Percentiles rank a stretch among this genome's conserved stretches.
Conservation (phyloP, 441 rosid genomes). For the Aquilaria agallochum region DNA sequence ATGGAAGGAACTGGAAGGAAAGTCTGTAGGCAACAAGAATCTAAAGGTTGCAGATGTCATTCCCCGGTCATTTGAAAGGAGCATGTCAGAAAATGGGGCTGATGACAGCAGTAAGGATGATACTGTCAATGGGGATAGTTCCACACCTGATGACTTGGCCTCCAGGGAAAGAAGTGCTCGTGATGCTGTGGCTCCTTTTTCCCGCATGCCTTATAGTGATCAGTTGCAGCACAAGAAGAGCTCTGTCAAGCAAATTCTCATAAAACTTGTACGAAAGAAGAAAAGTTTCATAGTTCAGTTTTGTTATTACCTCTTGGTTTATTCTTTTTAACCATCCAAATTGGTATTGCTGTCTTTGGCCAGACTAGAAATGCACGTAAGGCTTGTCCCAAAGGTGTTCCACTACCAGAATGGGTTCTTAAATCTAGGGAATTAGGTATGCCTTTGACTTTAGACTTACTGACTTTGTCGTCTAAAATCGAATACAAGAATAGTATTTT, state of each 20-base stretch:
- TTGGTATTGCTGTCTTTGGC: constrained; percentile 17
- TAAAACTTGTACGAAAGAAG: constrained; percentile 50
- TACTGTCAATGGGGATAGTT: constrained; percentile 26
- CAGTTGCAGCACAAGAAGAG: constrained; percentile 74
- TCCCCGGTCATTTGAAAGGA: constrained; percentile 60
- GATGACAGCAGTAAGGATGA: constrained; percentile 30
- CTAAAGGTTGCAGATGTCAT: constrained; percentile 74
- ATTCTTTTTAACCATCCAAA: constrained; percentile 22
- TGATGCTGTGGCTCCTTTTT: constrained; percentile 84
- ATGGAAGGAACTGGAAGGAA: constrained; percentile 69
- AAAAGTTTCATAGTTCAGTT: constrained; percentile 7
- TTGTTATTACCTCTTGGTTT: neutral
- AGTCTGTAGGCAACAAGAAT: constrained; percentile 51
- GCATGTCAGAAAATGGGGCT: constrained; percentile 36
- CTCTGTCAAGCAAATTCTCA: constrained; percentile 54
- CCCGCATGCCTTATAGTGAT: constrained; percentile 53
- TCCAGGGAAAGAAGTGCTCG: constrained; percentile 54
- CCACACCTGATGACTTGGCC: constrained; percentile 21
- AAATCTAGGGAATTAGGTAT: constrained; percentile 80
- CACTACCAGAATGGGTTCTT: constrained; percentile 84
- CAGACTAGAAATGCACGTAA: constrained; percentile 92
- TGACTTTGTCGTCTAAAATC: too few species aligned
- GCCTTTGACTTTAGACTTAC: constrained; percentile 10
- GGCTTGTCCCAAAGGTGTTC: constrained; percentile 76
- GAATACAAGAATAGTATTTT: too few species aligned